phyloP scores from a whole-genome alignment of 2,329 filamentous ascomycete genomes.

The Verruconis gallopava region DNA sequence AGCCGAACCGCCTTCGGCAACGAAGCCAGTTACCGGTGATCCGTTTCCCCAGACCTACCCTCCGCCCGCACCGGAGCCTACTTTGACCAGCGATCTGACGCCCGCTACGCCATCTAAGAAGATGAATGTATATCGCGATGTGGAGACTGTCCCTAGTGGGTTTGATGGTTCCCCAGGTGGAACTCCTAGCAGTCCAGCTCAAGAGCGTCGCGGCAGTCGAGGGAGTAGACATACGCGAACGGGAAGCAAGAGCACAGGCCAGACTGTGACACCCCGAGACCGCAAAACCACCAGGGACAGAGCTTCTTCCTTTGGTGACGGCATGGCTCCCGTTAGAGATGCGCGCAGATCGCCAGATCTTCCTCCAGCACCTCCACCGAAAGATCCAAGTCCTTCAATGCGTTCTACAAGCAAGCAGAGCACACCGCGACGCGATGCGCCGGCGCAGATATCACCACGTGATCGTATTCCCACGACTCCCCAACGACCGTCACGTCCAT shows the following conservation, averaged over 20 bases:
- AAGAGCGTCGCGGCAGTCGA: conserved; percentile 2
- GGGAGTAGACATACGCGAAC: conserved; percentile 3
- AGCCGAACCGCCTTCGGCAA: conserved; percentile 1
- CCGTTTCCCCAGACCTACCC: background rate
- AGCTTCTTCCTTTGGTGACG: background rate
- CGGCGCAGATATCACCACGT: background rate
- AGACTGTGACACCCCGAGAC: conserved; percentile 3
- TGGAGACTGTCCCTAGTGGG: background rate
- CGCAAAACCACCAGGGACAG: background rate
- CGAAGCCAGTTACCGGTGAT: background rate
- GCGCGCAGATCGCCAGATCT: background rate
- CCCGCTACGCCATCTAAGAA: conserved; percentile 3
- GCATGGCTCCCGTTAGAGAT: conserved; percentile 1
- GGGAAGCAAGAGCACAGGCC: background rate
- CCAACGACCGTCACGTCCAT: background rate
- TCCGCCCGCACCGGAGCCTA: background rate
- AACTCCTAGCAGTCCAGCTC: background rate
- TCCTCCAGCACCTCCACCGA: background rate
- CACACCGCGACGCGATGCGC: background rate
- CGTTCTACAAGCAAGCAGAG: conserved; percentile 1
- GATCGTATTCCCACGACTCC: background rate
- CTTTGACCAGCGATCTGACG: background rate
- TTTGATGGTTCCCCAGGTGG: background rate
- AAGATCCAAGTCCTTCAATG: background rate
- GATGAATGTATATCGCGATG: background rate